Evolutionary conservation across 192 early-diverging fungal genomes (phyloP), one percentile per base, ranked within the genome.

Genomic region (Phycomyces blakesleeanus): DNA sequence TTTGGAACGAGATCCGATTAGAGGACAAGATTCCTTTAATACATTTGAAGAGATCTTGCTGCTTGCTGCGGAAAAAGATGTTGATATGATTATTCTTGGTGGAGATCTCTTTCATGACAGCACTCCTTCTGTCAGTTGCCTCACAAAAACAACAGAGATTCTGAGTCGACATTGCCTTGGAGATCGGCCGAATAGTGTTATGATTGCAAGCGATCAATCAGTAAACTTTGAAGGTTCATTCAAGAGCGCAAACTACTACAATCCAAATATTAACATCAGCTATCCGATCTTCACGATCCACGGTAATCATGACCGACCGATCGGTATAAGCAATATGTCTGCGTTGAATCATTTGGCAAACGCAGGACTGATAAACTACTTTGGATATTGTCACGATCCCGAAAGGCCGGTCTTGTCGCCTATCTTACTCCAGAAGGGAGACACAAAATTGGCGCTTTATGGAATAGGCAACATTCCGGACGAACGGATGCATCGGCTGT

Each of bases 101-200:
- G 96, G 96, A 20, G 96, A 98, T 75, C 82, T 98, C 20, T 98
- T 96, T 76, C 94, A 98, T 75, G 93, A 96, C 59, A 97, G 95
- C 78, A 86, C 86, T 62, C 96, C 96, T 7, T 92, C 93, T 34
- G 81, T 91, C 12, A 84, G 87, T 47, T 80, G 83, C 27, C 66
- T 94, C 57, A 81, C 92, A 71, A 78, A 73, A 24, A 86, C 91
- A 0, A 83, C 93, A 61, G 70, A 76, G 7, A 63, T 97, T 16
- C 64, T 98, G 37, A 76, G 91, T 5, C 50, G 75, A 27, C 81
- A 85, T 64, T 88, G 87, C 42, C 62, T 91, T 60, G 91, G 91
- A 14, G 82, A 85, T 57, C 75, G 79, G 25, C 80, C 87, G 2
- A 85, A 87, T 54, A 62, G 75, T 8, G 59, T 98, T 14, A 82